Percentiles rank a stretch among this genome's conserved stretches.
Evolutionary conservation across 495 filamentous ascomycete species (phyloP).

Genomic region (Penicillium nucicola): DNA sequence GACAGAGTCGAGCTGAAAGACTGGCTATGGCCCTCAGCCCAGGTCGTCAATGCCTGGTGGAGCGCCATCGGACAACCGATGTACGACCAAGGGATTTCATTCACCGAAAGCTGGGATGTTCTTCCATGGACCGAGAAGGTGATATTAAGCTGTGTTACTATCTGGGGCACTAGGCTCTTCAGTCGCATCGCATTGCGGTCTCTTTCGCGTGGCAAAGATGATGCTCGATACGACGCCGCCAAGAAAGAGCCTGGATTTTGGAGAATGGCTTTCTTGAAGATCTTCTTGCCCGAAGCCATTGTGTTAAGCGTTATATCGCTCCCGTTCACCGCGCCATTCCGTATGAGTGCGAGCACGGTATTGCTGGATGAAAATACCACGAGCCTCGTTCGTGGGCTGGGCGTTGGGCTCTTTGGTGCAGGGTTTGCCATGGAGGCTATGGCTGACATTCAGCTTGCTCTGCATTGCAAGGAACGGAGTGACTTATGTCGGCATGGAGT

Average conservation of each 20-base stretch:
- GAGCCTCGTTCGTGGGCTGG: constrained; percentile 36
- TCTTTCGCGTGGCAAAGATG: constrained; percentile 46
- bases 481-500: constrained; percentile 50
- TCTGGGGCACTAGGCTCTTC: constrained; percentile 54
- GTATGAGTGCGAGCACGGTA: constrained; percentile 11
- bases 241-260: constrained; percentile 53
- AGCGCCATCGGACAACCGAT: constrained; percentile 48
- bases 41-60: constrained; percentile 58
- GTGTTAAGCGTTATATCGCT: constrained; percentile 52
- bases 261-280: constrained; percentile 45
- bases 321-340: constrained; percentile 54
- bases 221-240: constrained; percentile 47
- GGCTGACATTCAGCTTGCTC: constrained; percentile 51
- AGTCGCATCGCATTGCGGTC: constrained; percentile 46
- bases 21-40: constrained; percentile 52
- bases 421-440: constrained; percentile 53
- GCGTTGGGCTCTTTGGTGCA: constrained; percentile 50
- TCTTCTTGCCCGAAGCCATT: constrained; percentile 51
- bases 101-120: constrained; percentile 36
- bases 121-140: constrained; percentile 50
- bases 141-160: constrained; percentile 48
- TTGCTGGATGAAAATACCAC: constrained; percentile 5
- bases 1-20: constrained; percentile 55
- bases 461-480: constrained; percentile 29
- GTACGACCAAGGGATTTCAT: constrained; percentile 32